Conservation (phyloP, 108 stramenopile species). For the Cyclostephanos invisitatus region DNA sequence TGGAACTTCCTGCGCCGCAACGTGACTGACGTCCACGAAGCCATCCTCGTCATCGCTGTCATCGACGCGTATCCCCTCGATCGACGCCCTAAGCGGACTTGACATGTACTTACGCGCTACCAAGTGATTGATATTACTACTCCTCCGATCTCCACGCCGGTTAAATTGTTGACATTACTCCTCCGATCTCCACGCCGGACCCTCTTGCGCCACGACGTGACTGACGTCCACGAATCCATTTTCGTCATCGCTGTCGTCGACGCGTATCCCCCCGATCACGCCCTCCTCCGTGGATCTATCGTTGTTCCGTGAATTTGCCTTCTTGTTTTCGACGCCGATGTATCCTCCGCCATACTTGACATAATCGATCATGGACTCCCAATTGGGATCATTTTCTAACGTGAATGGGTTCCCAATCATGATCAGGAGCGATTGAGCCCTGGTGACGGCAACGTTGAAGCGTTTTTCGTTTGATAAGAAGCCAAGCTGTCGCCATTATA, state of each 20-base stretch:
- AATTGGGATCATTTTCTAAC: constrained; percentile 45
- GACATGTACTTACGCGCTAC: too few species aligned
- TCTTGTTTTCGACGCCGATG: constrained; percentile 23
- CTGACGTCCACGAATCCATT: constrained; percentile 19
- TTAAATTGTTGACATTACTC: constrained; percentile 25
- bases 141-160: constrained; percentile 45
- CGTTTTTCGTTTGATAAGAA: constrained; percentile 85
- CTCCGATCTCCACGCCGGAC: constrained; percentile 43
- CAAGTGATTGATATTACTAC: not conserved
- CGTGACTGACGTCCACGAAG: constrained; percentile 23
- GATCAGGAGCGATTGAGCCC: constrained; percentile 77
- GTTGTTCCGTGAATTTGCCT: constrained; percentile 14
- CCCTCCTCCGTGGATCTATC: constrained; percentile 2
- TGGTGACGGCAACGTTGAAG: constrained; percentile 86
- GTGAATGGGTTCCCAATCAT: constrained; percentile 81
- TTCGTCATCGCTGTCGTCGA: not conserved
- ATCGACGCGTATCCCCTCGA: constrained; percentile 3
- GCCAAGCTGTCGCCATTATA: constrained; percentile 46
- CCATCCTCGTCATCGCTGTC: constrained; percentile 12
- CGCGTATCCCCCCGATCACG: constrained; percentile 15
- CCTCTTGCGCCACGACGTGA: constrained; percentile 38
- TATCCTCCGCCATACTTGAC: constrained; percentile 26
- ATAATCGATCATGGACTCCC: constrained; percentile 32
- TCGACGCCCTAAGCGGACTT: too few species aligned
- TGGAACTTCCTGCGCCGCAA: constrained; percentile 44